Percentiles rank a stretch among this genome's conserved stretches.
Conservation (phyloP, 164 flowering plant species). For the Nelumbo lutea region DNA sequence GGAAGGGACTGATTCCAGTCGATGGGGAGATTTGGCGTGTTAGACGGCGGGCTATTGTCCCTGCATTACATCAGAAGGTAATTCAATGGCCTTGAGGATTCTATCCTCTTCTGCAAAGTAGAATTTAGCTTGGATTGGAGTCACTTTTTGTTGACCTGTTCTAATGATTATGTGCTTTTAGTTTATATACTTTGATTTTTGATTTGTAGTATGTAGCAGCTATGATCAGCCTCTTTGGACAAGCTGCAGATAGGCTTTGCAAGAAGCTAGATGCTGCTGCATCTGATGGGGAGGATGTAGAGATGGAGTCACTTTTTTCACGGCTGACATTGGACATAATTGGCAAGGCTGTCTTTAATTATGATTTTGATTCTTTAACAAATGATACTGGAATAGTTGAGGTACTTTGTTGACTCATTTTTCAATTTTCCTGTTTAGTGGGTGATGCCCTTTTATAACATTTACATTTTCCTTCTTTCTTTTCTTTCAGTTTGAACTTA, state of each 20-base stretch:
- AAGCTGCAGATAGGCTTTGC: conserved; percentile 88
- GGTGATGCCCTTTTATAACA: neutral
- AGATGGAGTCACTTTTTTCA: conserved; percentile 98
- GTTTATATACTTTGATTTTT: conserved; percentile 4
- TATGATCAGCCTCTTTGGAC: conserved; percentile 78
- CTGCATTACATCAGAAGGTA: conserved; percentile 95
- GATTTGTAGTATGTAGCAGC: conserved; percentile 77
- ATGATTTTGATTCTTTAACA: conserved; percentile 91
- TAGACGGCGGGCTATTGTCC: conserved; percentile 85
- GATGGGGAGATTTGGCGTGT: conserved; percentile 98
- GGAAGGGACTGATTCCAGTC: conserved; percentile 98
- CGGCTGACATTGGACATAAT: conserved; percentile 91
- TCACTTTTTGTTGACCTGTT: no score
- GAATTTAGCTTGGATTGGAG: neutral
- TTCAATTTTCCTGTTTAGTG: neutral
- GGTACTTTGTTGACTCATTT: conserved; percentile 35
- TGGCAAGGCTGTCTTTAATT: conserved; percentile 98
- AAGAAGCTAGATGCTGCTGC: conserved; percentile 80
- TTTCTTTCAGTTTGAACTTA: neutral
- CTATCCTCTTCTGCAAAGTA: neutral
- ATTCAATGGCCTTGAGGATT: neutral
- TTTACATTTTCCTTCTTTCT: neutral
- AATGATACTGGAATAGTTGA: conserved; percentile 92
- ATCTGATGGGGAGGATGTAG: conserved; percentile 85
- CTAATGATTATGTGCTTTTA: no score